These are phyloP conservation scores for Teratosphaeria zuluensis DNA, from an alignment of 2,329 filamentous ascomycete genomes.

Conservation along the genomic window DNA sequence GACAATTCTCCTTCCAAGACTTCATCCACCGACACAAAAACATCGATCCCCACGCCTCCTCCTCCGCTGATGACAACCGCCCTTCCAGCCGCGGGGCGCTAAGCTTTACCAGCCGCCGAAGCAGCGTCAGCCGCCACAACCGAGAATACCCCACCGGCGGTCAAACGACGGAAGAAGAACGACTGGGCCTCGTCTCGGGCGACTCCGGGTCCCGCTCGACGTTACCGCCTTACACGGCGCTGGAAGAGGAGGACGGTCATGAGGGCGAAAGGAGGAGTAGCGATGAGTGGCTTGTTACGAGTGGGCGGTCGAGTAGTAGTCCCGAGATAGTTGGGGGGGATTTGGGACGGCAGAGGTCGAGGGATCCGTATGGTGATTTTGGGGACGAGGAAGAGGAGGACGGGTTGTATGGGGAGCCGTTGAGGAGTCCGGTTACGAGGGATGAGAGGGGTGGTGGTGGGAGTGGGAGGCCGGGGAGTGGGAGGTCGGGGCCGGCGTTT, in stretches of 20 bases:
- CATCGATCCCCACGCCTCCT: slow-evolving; percentile 11
- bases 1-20: slow-evolving; percentile 89
- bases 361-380: slow-evolving; percentile 12
- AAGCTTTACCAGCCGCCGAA: slow-evolving; percentile 21
- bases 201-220: slow-evolving; percentile 13
- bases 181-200: slow-evolving; percentile 27
- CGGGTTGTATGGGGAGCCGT: slow-evolving; percentile 14
- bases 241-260: slow-evolving; percentile 7
- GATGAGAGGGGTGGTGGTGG: slow-evolving; percentile 4
- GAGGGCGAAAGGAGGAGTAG: slow-evolving; percentile 11
- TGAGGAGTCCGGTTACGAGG: slow-evolving; percentile 10
- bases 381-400: slow-evolving; percentile 7
- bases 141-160: slow-evolving; percentile 11
- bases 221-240: slow-evolving; percentile 9
- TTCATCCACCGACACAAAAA: slow-evolving; percentile 56
- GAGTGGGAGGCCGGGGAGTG: slow-evolving; percentile 1
- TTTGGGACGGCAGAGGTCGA: slow-evolving; percentile 11
- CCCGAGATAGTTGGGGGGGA: slow-evolving; percentile 19
- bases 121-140: slow-evolving; percentile 11
- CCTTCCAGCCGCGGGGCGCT: slow-evolving; percentile 26
- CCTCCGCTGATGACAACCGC: slow-evolving; percentile 15
- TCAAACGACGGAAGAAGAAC: slow-evolving; percentile 27
- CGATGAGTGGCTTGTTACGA: slow-evolving; percentile 25
- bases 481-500: slow-evolving; percentile 9
- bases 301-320: slow-evolving; percentile 16